Evolutionary conservation across 73 alveolate genomes (phyloP), one percentile per base, ranked within the genome.

Genomic region (Tetrahymena borealis): DNA sequence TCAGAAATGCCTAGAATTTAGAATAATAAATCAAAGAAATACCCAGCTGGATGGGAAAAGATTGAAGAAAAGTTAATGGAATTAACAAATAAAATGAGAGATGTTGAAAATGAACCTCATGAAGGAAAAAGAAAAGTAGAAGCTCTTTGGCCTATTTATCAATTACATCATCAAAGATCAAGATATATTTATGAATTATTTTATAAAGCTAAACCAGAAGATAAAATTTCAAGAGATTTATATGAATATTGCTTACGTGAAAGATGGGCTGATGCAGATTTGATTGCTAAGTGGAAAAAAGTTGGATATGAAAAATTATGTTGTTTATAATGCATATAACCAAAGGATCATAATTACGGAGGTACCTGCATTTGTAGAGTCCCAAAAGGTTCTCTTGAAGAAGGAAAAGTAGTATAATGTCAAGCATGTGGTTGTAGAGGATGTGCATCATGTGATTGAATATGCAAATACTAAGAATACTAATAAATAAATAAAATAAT

Each of bases 231-330:
- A 31, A 95, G 98, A 91, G 99, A 99, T 39, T 98, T 99, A 39
- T 99, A 98, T 95, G 99, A 99, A 90, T 98, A 94, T 96, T 98
- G 99, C 92, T 91, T 99, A 33, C 96, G 96, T 35, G 99, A 99
- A 94, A 95, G 97, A 91, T 98, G 95, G 78, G 99, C 99, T 3
- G 99, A 99, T 93, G 99, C 99, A 31, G 94, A 96, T 33, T 96
- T 99, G 91, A 98, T 99, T 15, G 99, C 99, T 38, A 99, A 99
- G 96, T 99, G 99, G 99, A 99, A 99, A 95, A 99, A 99, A 94
- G 95, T 97, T 91, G 99, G 99, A 20, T 99, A 92, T 96, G 99
- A 98, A 93, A 98, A 97, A 91, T 96, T 99, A 90, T 99, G 99
- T 94, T 99, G 99, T 93, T 94, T 99, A 91, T 94, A 96, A 95